Conservation (phyloP, 768 basidiomycete species). For the Suillus placidus region DNA sequence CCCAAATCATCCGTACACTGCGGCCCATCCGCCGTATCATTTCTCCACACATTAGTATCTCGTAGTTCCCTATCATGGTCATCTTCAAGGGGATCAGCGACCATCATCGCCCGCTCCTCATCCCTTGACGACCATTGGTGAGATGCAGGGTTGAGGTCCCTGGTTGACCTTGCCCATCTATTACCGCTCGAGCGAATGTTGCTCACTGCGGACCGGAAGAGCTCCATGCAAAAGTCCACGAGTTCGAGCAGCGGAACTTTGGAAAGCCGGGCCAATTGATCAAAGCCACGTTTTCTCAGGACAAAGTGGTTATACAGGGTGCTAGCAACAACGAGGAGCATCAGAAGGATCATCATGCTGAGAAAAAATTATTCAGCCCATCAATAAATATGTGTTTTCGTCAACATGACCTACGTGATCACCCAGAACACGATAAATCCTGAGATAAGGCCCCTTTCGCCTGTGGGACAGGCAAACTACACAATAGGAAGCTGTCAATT, state of each 20-base stretch:
- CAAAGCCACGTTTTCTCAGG: slow-evolving; percentile 68
- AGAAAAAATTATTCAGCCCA: background rate
- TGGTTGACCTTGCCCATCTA: slow-evolving; percentile 19
- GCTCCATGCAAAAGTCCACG: slow-evolving; percentile 23
- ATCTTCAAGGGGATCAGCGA: slow-evolving; percentile 29
- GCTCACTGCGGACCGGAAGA: slow-evolving; percentile 19
- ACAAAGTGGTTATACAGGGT: slow-evolving; percentile 80
- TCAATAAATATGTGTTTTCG: background rate
- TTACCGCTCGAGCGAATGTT: slow-evolving; percentile 16
- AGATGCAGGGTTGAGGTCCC: slow-evolving; percentile 25
- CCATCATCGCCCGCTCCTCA: slow-evolving; percentile 30
- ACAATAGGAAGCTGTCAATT: background rate
- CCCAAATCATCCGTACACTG: background rate
- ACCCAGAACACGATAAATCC: slow-evolving; percentile 59
- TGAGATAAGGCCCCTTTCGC: slow-evolving; percentile 52
- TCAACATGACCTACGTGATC: slow-evolving; percentile 53
- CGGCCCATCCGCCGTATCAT: background rate
- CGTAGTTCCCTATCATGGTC: slow-evolving; percentile 11
- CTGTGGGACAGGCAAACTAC: slow-evolving; percentile 74
- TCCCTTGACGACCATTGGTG: slow-evolving; percentile 38
- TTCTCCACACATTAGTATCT: background rate
- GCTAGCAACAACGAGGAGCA: slow-evolving; percentile 68
- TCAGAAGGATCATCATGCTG: slow-evolving; percentile 58
- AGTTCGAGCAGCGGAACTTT: slow-evolving; percentile 28
- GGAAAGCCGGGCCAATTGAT: slow-evolving; percentile 71